phyloP scores from a whole-genome alignment of 306 rosid genomes.

The Acacia crassicarpa region DNA sequence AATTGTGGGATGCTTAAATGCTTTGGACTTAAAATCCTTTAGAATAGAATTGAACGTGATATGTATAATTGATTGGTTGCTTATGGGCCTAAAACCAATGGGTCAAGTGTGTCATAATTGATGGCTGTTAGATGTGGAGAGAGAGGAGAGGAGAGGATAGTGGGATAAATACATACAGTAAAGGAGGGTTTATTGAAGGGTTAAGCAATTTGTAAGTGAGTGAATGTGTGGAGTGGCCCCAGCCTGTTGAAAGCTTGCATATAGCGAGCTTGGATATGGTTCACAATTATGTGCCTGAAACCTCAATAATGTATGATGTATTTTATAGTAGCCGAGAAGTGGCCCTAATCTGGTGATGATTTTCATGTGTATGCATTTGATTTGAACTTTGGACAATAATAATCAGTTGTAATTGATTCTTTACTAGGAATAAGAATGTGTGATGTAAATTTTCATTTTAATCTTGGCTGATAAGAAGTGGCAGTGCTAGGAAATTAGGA shows the following conservation, averaged over 20 bases:
- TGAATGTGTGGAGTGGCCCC: not conserved
- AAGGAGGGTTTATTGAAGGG: not conserved
- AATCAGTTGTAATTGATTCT: not conserved
- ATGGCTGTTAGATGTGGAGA: not conserved
- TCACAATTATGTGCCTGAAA: not conserved
- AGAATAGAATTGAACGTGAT: not conserved
- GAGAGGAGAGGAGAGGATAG: not conserved
- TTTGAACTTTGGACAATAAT: constrained; percentile 1
- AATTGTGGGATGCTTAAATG: not conserved
- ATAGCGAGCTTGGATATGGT: not conserved
- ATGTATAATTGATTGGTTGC: not conserved
- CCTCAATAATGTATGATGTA: not conserved
- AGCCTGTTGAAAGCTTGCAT: not conserved
- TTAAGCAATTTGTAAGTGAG: not conserved
- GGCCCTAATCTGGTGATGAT: not conserved
- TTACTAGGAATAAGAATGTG: not conserved
- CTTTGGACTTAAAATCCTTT: not conserved
- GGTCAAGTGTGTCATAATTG: not conserved
- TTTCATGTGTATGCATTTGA: not conserved
- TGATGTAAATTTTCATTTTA: not conserved
- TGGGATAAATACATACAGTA: not conserved
- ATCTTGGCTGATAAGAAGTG: not conserved
- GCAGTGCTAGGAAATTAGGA: not conserved
- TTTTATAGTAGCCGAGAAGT: not conserved
- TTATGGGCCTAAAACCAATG: not conserved